Evolutionary conservation across 2,329 filamentous ascomycete species (phyloP).

Genomic region (Venturiaceae sp.): DNA sequence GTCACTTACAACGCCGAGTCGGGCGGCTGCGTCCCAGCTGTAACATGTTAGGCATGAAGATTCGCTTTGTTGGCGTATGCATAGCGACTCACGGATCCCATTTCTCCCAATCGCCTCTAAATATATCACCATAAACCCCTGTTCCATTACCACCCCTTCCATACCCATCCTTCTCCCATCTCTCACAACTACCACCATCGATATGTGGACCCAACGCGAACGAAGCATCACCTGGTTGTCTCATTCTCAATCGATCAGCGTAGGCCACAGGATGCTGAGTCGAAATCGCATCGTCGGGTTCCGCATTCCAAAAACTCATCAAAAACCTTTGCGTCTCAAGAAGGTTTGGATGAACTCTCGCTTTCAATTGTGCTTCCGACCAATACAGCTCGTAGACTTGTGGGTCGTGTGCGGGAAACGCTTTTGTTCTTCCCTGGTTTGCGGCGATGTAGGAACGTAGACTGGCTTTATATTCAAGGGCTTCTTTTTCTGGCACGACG

Average conservation of each 20-base stretch:
- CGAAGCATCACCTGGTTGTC: conserved; percentile 44
- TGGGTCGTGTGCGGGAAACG: conserved; percentile 37
- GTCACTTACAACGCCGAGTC: conserved; percentile 60
- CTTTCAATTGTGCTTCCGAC: conserved; percentile 35
- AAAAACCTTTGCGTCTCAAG: conserved; percentile 37
- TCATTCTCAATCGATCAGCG: conserved; percentile 39
- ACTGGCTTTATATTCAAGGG: conserved; percentile 33
- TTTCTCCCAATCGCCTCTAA: conserved; percentile 65
- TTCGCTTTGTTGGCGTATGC: too few relatives aligned
- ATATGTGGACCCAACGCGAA: conserved; percentile 48
- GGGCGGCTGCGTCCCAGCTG: conserved; percentile 60
- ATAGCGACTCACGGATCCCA: conserved; percentile 64
- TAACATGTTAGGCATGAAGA: not conserved
- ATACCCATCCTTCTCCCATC: conserved; percentile 53
- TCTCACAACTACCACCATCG: conserved; percentile 40
- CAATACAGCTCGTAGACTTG: conserved; percentile 44
- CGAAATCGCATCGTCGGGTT: conserved; percentile 21
- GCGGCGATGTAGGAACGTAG: conserved; percentile 33
- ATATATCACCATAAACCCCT: conserved; percentile 63
- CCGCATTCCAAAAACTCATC: conserved; percentile 34
- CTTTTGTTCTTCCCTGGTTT: conserved; percentile 34
- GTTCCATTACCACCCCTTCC: conserved; percentile 20
- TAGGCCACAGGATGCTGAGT: conserved; percentile 37
- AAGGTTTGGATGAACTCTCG: conserved; percentile 36
- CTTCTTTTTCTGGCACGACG: conserved; percentile 33